Base-by-base conservation (phyloP, 306 rosid species). In the Echinosophora koreensis region DNA sequence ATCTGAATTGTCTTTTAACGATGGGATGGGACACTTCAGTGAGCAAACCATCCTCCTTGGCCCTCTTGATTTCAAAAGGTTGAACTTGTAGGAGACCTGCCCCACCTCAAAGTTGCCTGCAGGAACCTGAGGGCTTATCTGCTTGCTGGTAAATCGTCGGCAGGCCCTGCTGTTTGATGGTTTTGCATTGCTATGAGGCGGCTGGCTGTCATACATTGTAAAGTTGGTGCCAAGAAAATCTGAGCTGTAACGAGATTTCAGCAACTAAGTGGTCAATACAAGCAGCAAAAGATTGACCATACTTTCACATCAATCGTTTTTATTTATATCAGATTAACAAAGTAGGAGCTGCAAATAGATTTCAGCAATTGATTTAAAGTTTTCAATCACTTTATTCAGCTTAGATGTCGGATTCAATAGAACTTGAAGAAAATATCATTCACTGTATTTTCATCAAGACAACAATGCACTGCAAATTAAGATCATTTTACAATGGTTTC, bases 111-210 rank as follows among this genome's bases (percentile, higher is more conserved):
- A 96, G 84, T 89, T 96, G 47, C 97, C 96, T 0, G 98, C 96
- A n/a, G 99, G 89, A 81, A 96, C 97, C 85, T 96, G 98, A 34
- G 98, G 99, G 74, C 98, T 87, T 82, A 96, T 96, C 89, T 93
- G 99, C 86, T 96, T 96, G 94, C 96, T 91, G 37, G 94, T 88
- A 72, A 96, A 87, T 42, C 99, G 94, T 2, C 99, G 99, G 77
- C 93, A 85, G 30, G 93, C 77, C 84, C 82, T 87, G 69, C 86
- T 80, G 79, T 87, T 86, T 0, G 94, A 89, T 35, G 97, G 97
- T 87, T 91, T 96, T 37, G 99, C 99, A 70, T 98, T 98, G 54
- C 51, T 88, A 75, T 93, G 88, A 8, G 99, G 99, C 6, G 96
- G 90, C 76, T 88, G 91, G 85, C 99, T 91, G 75, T 96, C 99